phyloP scores from a whole-genome alignment of 2,329 filamentous ascomycete species.

The Neonectria magnoliae region DNA sequence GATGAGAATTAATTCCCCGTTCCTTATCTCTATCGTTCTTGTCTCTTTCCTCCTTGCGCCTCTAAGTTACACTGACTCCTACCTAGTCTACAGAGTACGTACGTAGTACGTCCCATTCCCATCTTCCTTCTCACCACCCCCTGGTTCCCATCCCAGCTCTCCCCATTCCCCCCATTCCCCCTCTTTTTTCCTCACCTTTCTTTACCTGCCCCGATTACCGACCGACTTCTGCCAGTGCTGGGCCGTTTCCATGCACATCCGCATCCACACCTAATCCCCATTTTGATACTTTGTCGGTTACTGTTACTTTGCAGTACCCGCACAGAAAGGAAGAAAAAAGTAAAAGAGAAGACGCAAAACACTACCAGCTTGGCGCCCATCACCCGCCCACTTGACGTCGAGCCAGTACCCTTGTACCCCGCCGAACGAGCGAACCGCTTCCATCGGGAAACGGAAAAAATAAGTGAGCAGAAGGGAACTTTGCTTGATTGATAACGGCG shows the following conservation, averaged over 20 bases:
- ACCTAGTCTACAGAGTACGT: neutral
- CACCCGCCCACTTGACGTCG: neutral
- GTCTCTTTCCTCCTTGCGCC: neutral
- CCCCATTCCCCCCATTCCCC: conserved; percentile 1
- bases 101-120: neutral
- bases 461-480: conserved; percentile 10
- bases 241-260: conserved; percentile 13
- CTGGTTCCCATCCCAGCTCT: neutral
- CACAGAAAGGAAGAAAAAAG: neutral
- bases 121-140: too few species aligned
- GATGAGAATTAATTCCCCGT: conserved; percentile 6
- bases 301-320: neutral
- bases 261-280: conserved; percentile 5
- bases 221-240: conserved; percentile 12
- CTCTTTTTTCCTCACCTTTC: conserved; percentile 15
- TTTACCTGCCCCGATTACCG: conserved; percentile 16
- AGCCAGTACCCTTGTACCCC: conserved; percentile 27
- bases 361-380: neutral
- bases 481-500: conserved; percentile 38
- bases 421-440: conserved; percentile 24
- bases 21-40: conserved; percentile 17
- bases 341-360: neutral
- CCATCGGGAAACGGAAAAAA: conserved; percentile 12
- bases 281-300: neutral
- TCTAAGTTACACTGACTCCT: neutral